These are phyloP conservation scores for Thuja plicata DNA, from an alignment of 83 land plant genomes.

Conservation along the genomic window DNA sequence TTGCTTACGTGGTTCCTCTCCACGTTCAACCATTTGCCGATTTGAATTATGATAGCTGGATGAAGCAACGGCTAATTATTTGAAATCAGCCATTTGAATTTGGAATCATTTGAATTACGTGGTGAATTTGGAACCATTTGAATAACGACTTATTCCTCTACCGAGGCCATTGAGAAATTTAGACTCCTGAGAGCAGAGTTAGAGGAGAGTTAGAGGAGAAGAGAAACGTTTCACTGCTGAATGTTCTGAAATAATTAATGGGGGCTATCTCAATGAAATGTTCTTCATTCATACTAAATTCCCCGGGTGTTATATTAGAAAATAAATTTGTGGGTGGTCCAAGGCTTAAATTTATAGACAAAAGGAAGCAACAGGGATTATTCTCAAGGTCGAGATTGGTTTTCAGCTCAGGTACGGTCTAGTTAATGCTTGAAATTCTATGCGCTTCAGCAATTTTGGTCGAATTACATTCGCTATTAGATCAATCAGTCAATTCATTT, in stretches of 20 bases:
- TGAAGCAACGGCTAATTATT: not conserved
- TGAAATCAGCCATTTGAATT: not conserved
- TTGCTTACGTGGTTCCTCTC: too few relatives aligned
- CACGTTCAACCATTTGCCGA: too few relatives aligned
- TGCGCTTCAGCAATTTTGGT: too few relatives aligned
- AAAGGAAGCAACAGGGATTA: not conserved
- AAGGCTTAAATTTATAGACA: not conserved
- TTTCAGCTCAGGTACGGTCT: too few relatives aligned
- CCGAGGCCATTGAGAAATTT: not conserved
- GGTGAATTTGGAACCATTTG: too few relatives aligned
- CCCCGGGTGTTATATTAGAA: not conserved
- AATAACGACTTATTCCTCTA: too few relatives aligned
- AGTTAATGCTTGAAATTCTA: too few relatives aligned
- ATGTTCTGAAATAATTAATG: not conserved
- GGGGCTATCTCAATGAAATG: not conserved
- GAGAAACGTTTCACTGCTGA: not conserved
- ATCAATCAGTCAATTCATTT: too few relatives aligned
- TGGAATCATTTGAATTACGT: too few relatives aligned
- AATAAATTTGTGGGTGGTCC: not conserved
- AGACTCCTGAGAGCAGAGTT: not conserved
- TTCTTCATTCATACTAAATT: not conserved
- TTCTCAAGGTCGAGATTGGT: not conserved
- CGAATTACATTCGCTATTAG: too few relatives aligned
- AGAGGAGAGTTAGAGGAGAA: too few relatives aligned
- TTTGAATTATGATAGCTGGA: not conserved